Evolutionary conservation across 768 basidiomycete species (phyloP).

Genomic region (Tylopilus sp.): DNA sequence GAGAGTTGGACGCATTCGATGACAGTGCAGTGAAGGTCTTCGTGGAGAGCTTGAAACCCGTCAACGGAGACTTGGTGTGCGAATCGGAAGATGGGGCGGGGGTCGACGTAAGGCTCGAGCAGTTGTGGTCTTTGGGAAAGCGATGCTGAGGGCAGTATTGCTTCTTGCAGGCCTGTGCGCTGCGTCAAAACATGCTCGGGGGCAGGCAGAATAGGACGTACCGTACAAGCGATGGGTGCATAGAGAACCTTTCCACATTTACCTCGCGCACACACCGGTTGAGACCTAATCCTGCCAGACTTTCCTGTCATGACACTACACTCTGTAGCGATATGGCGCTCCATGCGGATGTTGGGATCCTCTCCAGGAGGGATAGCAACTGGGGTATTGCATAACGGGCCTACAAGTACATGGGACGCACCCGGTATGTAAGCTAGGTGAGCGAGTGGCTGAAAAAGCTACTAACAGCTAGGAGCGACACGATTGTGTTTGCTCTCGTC

Average conservation of each 20-base stretch:
- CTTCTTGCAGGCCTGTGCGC: conserved; percentile 57
- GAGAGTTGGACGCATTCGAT: conserved; percentile 6
- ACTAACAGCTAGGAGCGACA: conserved; percentile 71
- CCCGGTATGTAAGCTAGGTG: conserved; percentile 4
- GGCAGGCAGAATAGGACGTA: conserved; percentile 38
- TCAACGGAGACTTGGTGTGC: background rate
- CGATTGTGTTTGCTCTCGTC: conserved; percentile 70
- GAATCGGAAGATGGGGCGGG: conserved; percentile 12
- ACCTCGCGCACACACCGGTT: conserved; percentile 55
- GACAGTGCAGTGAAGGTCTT: conserved; percentile 4
- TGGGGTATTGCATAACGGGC: conserved; percentile 74
- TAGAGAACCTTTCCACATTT: conserved; percentile 75
- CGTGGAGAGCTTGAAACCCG: conserved; percentile 3
- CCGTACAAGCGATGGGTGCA: conserved; percentile 69
- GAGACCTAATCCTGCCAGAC: conserved; percentile 42
- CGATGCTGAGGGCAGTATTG: conserved; percentile 80
- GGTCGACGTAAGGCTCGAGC: conserved; percentile 30
- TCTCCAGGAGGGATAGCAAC: conserved; percentile 73
- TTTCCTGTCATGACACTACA: conserved; percentile 71
- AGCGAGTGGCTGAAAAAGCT: background rate
- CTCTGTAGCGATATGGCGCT: conserved; percentile 61
- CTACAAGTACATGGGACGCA: conserved; percentile 36
- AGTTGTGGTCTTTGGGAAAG: conserved; percentile 70
- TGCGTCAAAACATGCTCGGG: background rate
- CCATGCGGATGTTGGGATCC: conserved; percentile 82